Conservation (phyloP, 352 stramenopile genomes). For the Lagenidium sp. region DNA sequence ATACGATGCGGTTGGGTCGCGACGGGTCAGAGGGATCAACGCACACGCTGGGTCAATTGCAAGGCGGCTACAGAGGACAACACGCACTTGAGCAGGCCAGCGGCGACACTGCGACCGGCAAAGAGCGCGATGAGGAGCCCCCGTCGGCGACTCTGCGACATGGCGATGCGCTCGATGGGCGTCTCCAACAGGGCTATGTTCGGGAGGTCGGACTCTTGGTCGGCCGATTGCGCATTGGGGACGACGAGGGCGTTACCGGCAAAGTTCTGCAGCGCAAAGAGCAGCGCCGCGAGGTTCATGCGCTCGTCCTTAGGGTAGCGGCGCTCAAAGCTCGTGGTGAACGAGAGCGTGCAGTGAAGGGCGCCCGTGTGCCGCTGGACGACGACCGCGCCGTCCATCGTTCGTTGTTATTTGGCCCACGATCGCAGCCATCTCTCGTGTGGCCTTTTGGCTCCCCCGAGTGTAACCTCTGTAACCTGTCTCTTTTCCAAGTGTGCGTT, state of each 20-base stretch:
- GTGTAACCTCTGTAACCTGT: no score
- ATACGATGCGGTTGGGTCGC: no score
- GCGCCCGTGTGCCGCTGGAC: constrained; percentile 35
- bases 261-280: constrained; percentile 62
- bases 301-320: constrained; percentile 39
- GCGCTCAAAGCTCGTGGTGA: constrained; percentile 32
- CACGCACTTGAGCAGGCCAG: constrained; percentile 23
- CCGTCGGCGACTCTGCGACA: constrained; percentile 15
- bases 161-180: constrained; percentile 31
- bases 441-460: no score
- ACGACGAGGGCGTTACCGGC: constrained; percentile 21
- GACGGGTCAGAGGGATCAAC: no score
- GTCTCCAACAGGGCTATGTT: constrained; percentile 34
- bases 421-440: no score
- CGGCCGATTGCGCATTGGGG: background rate
- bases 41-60: no score
- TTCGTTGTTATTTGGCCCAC: no score
- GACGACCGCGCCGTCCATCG: constrained; percentile 50
- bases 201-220: background rate
- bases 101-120: constrained; percentile 16
- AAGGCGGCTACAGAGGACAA: no score
- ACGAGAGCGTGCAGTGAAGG: constrained; percentile 41
- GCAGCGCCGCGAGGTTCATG: constrained; percentile 47
- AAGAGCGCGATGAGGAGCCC: constrained; percentile 24
- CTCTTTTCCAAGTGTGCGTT: no score